Base-by-base conservation (phyloP, 2,329 filamentous ascomycete genomes). In the Stenocarpella maydis region DNA sequence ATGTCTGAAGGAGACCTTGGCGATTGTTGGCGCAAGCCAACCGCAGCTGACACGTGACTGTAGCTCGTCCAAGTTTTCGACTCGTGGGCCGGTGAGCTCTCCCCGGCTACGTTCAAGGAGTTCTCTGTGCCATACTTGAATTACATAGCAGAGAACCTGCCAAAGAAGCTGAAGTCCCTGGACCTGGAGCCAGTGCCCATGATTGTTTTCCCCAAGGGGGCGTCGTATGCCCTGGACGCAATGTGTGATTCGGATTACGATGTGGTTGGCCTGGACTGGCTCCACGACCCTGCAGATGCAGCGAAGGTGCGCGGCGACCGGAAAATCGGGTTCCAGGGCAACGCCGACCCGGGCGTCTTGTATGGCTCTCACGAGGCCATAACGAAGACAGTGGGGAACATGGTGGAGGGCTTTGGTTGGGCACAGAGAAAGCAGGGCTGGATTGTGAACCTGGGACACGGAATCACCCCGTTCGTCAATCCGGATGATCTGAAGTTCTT, bases 131-230 rank as follows among this genome's bases (percentile, higher is more conserved):
- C 96, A 1, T 97, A 95, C 78, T 86, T 99, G 65, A 87, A 88
- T 52, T 90, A 95, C 78, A 98, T 99, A 74, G 90, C 94, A 14
- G 85, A 91, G 74, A 88, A 95, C 74, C 86, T 99, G 4, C 95
- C 95, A 1, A 85, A 84, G 74, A 90, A 89, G 71, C 83, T 98
- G 69, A 84, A 87, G 74, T 91, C 93, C 78, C 85, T 97, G 77
- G 90, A 90, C 0, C 82, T 95, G 65, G 92, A 95, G 69, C 86
- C 84, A 14, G 95, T 99, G 3, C 96, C 96, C 3, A 98, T 98
- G 95, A 97, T 95, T 6, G 94, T 98, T 28, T 99, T 99, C 80
- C 94, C 96, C 43, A 99, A 99, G 84, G 96, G 96, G 14, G 95
- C 96, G 14, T 98, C 96, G 93, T 96, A 97, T 80, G 94, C 94